Base-by-base conservation (phyloP, 2,329 filamentous ascomycete genomes). In the Fusarium fracticaudum region DNA sequence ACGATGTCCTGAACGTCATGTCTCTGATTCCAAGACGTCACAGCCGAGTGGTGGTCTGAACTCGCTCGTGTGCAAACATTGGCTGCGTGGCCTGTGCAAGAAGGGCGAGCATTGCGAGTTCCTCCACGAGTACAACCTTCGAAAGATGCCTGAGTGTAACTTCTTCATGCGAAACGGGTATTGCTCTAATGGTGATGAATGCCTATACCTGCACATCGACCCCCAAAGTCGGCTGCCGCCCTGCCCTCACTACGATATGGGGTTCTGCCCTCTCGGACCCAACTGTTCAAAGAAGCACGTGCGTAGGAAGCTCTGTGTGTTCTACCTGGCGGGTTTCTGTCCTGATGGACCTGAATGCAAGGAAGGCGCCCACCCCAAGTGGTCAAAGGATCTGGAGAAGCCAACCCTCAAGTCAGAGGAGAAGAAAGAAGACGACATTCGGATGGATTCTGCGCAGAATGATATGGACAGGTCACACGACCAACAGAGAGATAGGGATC, bases 71-170 rank as follows among this genome's bases (percentile, higher is more conserved):
- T 99, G 96, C 91, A 99, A 99, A 86, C 96, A 98, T 87, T 98
- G 96, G 92, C 91, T 98, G 80, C 94, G 97, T 74, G 96, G 95
- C 0, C 90, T 99, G 26, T 99, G 96, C 88, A 99, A 99, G 82
- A 98, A 98, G 85, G 96, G 96, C 79, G 93, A 98, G 80, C 91
- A 91, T 76, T 99, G 96, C 91, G 96, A 99, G 86, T 99, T 98
- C 80, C 87, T 98, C 55, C 96, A 99, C 87, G 96, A 98, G 85
- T 99, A 98, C 87, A 98, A 99, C 85, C 89, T 99, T 77, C 92
- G 96, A 73, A 95, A 96, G 83, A 98, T 98, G 94, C 95, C 96
- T 72, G 96, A 98, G 85, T 99, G 96, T 85, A 97, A 97, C 80
- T 97, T 98, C 84, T 98, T 96, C 84, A 92, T 95, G 66, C 90